Conservation (phyloP, 352 stramenopile species). For the Plasmopara muralis region DNA sequence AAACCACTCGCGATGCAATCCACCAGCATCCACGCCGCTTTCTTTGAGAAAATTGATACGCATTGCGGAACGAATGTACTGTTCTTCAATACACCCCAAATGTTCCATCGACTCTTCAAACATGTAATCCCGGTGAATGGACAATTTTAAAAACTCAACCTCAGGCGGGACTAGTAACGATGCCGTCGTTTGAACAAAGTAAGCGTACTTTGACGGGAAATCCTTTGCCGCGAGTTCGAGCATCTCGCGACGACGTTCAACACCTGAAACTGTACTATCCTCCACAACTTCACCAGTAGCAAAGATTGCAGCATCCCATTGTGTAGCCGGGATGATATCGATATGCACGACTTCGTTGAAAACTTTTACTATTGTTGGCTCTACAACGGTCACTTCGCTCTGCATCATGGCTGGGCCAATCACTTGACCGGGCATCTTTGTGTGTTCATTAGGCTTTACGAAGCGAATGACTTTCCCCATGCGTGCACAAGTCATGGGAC, state of each 20-base stretch:
- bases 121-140: conserved; percentile 42
- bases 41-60: conserved; percentile 80
- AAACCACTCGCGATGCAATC: conserved; percentile 86
- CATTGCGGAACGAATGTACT: conserved; percentile 52
- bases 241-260: conserved; percentile 27
- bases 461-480: conserved; percentile 29
- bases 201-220: conserved; percentile 46
- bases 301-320: conserved; percentile 27
- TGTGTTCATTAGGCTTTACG: conserved; percentile 18
- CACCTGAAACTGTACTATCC: conserved; percentile 15
- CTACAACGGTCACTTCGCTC: conserved; percentile 29
- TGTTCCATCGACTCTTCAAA: conserved; percentile 64
- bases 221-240: conserved; percentile 28
- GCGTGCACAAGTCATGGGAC: conserved; percentile 10
- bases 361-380: conserved; percentile 23
- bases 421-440: conserved; percentile 27
- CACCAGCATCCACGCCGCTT: conserved; percentile 77
- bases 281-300: conserved; percentile 31
- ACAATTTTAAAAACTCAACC: conserved; percentile 43
- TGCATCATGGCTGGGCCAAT: conserved; percentile 12
- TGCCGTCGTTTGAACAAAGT: conserved; percentile 36
- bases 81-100: conserved; percentile 44
- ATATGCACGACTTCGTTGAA: conserved; percentile 29
- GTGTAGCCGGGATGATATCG: conserved; percentile 31
- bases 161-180: conserved; percentile 33